A percentile compares a stretch with the other conserved stretches of the same genome.
These are phyloP conservation scores for Talaromyces nanjingensis DNA, from an alignment of 495 filamentous ascomycete genomes.

Conservation along the genomic window DNA sequence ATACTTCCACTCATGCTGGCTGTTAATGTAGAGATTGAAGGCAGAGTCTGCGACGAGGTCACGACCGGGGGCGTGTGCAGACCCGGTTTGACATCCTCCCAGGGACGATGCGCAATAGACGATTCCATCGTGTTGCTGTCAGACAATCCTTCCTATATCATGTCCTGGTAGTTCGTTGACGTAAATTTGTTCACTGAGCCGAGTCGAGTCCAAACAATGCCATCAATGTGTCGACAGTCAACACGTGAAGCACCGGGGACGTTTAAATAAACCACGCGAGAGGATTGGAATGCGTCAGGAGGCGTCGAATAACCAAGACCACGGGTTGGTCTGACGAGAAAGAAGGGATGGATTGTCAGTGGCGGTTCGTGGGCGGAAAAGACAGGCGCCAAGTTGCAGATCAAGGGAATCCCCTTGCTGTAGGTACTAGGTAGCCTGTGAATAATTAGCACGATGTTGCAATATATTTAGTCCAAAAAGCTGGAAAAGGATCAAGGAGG, in stretches of 20 bases:
- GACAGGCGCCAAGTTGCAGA: constrained; percentile 1
- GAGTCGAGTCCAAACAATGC: not conserved
- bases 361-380: constrained; percentile 8
- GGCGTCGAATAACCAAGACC: not conserved
- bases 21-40: constrained; percentile 42
- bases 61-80: constrained; percentile 26
- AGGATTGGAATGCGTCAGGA: not conserved
- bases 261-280: constrained; percentile 6
- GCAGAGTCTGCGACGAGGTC: constrained; percentile 32
- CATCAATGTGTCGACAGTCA: not conserved
- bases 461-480: not conserved
- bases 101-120: constrained; percentile 33
- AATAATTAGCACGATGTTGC: not conserved
- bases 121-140: constrained; percentile 26
- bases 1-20: constrained; percentile 29
- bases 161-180: not conserved
- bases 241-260: not conserved
- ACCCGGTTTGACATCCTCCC: constrained; percentile 31
- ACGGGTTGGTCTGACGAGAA: not conserved
- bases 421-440: not conserved
- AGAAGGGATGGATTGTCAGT: constrained; percentile 6
- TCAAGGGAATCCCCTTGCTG: constrained; percentile 6
- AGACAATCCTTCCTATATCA: not conserved
- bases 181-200: not conserved
- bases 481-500: not conserved